Evolutionary conservation across 306 rosid genomes (phyloP).

Genomic region (Oemleria cerasiformis): DNA sequence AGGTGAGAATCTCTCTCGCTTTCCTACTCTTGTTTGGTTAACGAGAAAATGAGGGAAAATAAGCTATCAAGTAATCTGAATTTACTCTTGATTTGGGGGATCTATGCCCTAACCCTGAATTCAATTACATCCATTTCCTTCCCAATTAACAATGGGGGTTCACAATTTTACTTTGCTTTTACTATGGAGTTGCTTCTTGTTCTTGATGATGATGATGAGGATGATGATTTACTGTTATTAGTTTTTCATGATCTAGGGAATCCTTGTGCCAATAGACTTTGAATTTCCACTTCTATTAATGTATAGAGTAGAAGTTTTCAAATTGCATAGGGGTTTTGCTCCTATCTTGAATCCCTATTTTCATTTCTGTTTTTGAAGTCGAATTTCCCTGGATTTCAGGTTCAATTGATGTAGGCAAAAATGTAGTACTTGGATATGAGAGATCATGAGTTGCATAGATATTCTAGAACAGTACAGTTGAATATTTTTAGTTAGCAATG

Average conservation of each 20-base stretch:
- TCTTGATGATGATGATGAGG: background rate
- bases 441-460: background rate
- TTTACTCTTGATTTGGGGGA: slow-evolving; percentile 2
- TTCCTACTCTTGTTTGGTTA: background rate
- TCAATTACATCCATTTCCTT: background rate
- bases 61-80: background rate
- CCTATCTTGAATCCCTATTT: background rate
- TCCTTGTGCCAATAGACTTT: background rate
- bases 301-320: background rate
- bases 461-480: background rate
- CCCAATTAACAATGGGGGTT: background rate
- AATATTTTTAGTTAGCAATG: background rate
- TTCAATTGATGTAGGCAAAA: background rate
- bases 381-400: background rate
- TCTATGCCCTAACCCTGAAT: background rate
- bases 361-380: background rate
- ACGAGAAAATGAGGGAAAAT: background rate
- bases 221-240: background rate
- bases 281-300: background rate
- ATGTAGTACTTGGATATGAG: background rate
- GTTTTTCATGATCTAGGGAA: background rate
- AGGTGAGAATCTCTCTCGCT: background rate
- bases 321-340: background rate
- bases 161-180: background rate
- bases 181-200: background rate